Evolutionary conservation across 2,329 filamentous ascomycete genomes (phyloP), one percentile per base, ranked within the genome.

Genomic region (Aquanectria penicillioides): DNA sequence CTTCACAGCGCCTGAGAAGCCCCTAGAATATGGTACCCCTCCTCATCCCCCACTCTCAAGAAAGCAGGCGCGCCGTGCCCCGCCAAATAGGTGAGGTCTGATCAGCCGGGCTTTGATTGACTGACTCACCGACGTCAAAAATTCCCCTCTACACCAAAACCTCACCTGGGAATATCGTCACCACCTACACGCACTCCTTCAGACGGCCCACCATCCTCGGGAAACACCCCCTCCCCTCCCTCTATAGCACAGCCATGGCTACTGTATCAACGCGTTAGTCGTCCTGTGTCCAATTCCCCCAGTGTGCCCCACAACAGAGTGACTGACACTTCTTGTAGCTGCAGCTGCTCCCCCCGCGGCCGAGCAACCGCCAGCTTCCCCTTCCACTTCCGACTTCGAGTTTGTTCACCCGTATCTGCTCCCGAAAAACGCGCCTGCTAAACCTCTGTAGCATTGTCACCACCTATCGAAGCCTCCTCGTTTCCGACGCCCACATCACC

Each of bases 401-500:
- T 73, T 15, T 52, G 71, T 61, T 22, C 13, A 13, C 17, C 25
- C 17, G 22, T 7, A 7, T 23, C 12, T 15, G 13, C 34, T 28
- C 5, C 3, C 15, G 1, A 20, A 6, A 8, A 18, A 22, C 29
- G 20, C 8, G 48, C 55, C 17, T 25, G 11, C 10, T 40, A 4
- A 7, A n/a, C 13, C 2, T 29, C 29, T 18, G 15, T 17, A 85
- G 83, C 72, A 86, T 88, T 67, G 84, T 87, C 59, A 74, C 77
- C 22, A 81, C 82, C 18, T 88, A 87, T 72, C 76, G 80, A 64
- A 75, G 77, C 59, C 80, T 87, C 58, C 82, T 87, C 46, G 74
- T 78, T 60, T 80, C 83, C 48, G 93, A 98, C 74, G 84, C 90
- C 10, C 92, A 97, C 62, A 85, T 98, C 50, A 97, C 94, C 29